These are phyloP conservation scores for Psidium guajava DNA, from an alignment of 345 rosid species.

Conservation along the genomic window DNA sequence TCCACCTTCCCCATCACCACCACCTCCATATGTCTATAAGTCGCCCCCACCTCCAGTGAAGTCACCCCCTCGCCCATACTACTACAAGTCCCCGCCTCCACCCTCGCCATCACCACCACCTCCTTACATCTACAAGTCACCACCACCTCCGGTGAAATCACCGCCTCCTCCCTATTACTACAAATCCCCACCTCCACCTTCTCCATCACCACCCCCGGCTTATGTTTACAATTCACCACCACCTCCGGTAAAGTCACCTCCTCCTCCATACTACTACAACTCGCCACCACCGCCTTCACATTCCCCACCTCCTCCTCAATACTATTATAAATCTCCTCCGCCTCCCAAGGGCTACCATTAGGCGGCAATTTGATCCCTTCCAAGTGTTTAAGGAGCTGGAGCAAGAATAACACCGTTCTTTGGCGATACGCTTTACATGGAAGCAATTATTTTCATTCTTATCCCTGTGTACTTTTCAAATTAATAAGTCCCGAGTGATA, in stretches of 20 bases:
- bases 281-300: accelerated
- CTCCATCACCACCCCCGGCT: neutral
- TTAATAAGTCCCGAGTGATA: neutral
- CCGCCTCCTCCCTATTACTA: neutral
- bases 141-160: neutral
- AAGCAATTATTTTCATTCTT: neutral
- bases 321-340: conserved; percentile 3
- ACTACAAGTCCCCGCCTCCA: neutral
- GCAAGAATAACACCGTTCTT: neutral
- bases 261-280: neutral
- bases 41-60: neutral
- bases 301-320: neutral
- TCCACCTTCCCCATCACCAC: neutral
- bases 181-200: neutral
- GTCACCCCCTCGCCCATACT: neutral
- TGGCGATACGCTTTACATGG: neutral
- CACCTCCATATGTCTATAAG: neutral
- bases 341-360: neutral
- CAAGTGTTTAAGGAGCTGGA: neutral
- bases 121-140: neutral
- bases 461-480: neutral
- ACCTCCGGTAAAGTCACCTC: neutral
- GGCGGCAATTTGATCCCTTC: neutral
- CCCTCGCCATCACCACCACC: neutral
- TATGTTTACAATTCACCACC: neutral